phyloP scores from a whole-genome alignment of 345 rosid species.

The Brassica nigra region DNA sequence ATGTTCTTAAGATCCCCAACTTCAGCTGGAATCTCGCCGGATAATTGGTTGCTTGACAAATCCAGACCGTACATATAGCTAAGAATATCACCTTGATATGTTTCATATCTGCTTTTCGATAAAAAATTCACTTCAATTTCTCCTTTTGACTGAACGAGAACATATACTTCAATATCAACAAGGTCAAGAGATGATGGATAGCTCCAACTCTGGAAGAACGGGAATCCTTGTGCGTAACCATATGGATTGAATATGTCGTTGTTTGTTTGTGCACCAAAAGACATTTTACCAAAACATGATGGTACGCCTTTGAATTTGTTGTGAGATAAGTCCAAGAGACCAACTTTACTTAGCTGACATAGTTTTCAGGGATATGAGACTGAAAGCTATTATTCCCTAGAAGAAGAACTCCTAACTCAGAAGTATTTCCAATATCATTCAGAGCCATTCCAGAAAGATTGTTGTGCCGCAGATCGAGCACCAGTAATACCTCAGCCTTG shows the following conservation, averaged over 20 bases:
- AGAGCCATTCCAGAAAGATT: not conserved
- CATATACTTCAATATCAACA: not conserved
- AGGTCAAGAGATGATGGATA: not conserved
- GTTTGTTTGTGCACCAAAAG: not conserved
- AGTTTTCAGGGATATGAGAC: not conserved
- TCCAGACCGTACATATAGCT: not conserved
- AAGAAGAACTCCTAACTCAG: not conserved
- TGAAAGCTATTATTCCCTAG: not conserved
- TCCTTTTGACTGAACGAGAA: not conserved
- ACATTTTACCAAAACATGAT: not conserved
- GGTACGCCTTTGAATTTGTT: not conserved
- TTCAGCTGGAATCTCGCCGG: not conserved
- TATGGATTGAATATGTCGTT: conserved; percentile 42
- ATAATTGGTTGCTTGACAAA: not conserved
- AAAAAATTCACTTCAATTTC: not conserved
- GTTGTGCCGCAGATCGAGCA: conserved; percentile 11
- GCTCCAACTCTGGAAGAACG: not conserved
- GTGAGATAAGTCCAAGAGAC: not conserved
- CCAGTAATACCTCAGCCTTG: not conserved
- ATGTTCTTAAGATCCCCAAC: not conserved
- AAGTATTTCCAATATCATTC: not conserved
- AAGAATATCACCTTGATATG: not conserved
- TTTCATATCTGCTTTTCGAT: not conserved
- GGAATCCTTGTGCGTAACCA: rapidly evolving
- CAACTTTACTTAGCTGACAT: not conserved